These are phyloP conservation scores for Aspergillus sp. DNA, from an alignment of 2,329 filamentous ascomycete species.

Conservation along the genomic window DNA sequence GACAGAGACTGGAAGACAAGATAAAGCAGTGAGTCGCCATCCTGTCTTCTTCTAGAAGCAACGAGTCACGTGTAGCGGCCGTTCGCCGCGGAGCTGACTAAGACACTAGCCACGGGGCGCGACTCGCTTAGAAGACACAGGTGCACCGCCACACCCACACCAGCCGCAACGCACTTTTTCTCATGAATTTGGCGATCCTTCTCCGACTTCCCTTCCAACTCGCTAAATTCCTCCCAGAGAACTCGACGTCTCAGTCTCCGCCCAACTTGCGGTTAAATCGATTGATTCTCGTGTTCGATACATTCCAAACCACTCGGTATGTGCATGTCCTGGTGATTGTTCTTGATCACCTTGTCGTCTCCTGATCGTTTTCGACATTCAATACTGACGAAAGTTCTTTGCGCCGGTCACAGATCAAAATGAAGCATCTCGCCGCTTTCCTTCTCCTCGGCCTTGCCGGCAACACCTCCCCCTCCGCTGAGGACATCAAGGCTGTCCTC, in stretches of 20 bases:
- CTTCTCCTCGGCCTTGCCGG: conserved; percentile 93
- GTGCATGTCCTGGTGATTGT: conserved; percentile 10
- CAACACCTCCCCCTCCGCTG: conserved; percentile 81
- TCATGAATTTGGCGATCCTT: conserved; percentile 26
- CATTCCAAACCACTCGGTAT: conserved; percentile 28
- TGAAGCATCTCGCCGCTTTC: conserved; percentile 99
- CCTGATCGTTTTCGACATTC: background rate
- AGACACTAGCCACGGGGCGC: conserved; percentile 21
- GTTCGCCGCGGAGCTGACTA: conserved; percentile 4
- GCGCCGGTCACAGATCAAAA: conserved; percentile 59
- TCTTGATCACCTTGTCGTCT: background rate
- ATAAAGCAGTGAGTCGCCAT: conserved; percentile 14
- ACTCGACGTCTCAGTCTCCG: conserved; percentile 99
- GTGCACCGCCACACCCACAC: conserved; percentile 30
- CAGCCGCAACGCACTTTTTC: conserved; percentile 41
- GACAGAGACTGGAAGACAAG: conserved; percentile 10
- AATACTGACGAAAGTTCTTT: background rate
- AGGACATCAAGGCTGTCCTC: conserved; percentile 85
- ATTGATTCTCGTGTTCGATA: conserved; percentile 71
- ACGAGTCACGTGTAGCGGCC: conserved; percentile 25
- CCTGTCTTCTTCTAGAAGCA: conserved; percentile 26
- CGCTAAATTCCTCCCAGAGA: conserved; percentile 48
- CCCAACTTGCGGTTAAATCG: conserved; percentile 97
- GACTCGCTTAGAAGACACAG: conserved; percentile 36
- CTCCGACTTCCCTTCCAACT: conserved; percentile 29